phyloP scores from a whole-genome alignment of 2,329 filamentous ascomycete species.

The Colletotrichum trifolii region DNA sequence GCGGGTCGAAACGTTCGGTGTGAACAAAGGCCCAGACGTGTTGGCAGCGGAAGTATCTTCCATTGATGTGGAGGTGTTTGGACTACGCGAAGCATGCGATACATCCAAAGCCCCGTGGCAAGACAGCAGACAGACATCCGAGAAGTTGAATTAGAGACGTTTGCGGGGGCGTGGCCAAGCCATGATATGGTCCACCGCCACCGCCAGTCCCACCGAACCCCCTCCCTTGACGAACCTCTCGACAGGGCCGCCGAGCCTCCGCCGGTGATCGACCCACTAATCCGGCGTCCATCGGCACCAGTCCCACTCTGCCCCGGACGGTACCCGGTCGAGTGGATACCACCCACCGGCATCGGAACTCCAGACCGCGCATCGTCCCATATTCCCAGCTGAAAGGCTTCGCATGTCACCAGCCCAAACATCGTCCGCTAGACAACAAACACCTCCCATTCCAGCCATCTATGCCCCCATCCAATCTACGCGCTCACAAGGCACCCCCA shows the following conservation, averaged over 20 bases:
- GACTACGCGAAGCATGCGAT: neutral
- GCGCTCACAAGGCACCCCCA: neutral
- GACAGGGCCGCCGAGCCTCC: neutral
- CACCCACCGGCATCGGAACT: neutral
- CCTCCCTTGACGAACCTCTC: neutral
- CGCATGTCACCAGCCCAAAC: neutral
- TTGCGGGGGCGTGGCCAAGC: constrained; percentile 1
- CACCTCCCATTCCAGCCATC: constrained; percentile 12
- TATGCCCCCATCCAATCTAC: neutral
- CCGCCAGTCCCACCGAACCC: neutral
- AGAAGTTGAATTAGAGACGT: constrained; percentile 19
- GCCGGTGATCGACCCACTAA: no score
- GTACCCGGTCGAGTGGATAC: no score
- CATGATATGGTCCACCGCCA: no score
- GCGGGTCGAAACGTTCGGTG: no score
- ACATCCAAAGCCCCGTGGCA: neutral
- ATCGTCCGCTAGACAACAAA: constrained; percentile 8
- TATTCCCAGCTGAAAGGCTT: neutral
- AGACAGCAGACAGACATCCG: neutral
- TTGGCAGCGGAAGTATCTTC: no score
- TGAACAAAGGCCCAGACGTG: no score
- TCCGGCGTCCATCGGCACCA: no score
- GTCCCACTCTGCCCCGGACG: no score
- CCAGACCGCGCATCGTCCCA: constrained; percentile 1
- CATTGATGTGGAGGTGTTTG: no score